Evolutionary conservation across 305 asterid species (phyloP), one percentile per base, ranked within the genome.

Genomic region (Fraxinus floribunda): DNA sequence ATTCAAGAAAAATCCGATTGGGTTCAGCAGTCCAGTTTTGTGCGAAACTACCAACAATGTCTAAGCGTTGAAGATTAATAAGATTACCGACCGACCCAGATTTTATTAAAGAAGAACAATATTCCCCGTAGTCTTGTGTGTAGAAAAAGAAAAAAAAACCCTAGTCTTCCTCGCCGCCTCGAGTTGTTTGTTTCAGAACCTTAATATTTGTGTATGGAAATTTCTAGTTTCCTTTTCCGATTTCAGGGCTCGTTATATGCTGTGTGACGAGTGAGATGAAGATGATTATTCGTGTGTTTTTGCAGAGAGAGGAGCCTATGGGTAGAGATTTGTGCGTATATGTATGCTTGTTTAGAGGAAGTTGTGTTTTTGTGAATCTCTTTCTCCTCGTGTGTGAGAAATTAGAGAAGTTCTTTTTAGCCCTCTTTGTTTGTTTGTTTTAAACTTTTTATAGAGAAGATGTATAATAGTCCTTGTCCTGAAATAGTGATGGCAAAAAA

Each of bases 111-210:
- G 39, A 70, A 70, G 41, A 70, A 70, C 9, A 29, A 13, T 70
- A 70, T 70, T 5, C 41, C 41, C 76, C 77, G 78, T 32, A 30
- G 34, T 62, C 78, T 64, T 79, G 77, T 39, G 29, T 35, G 49
- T 74, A 52, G 22, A n/a, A n/a, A n/a, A n/a, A n/a, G n/a, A 44
- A 0, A 11, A 16, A 20, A 18, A 70, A 41, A 87, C 77, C 87
- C 78, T 81, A 76, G 66, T 71, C 55, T 70, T 30, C 35, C 62
- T 32, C 68, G 83, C 82, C 83, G 80, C 84, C 84, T 83, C 73
- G 41, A 70, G 41, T 32, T 13, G 76, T n/a, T 70, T 5, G 41
- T 32, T 70, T 70, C 76, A 70, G 76, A 70, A 38, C 76, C 41
- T 70, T 30, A 70, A 70, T 15, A 70, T 70, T 20, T 74, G 44